Conservation (phyloP, 352 stramenopile genomes). For the Pythium volutum region DNA sequence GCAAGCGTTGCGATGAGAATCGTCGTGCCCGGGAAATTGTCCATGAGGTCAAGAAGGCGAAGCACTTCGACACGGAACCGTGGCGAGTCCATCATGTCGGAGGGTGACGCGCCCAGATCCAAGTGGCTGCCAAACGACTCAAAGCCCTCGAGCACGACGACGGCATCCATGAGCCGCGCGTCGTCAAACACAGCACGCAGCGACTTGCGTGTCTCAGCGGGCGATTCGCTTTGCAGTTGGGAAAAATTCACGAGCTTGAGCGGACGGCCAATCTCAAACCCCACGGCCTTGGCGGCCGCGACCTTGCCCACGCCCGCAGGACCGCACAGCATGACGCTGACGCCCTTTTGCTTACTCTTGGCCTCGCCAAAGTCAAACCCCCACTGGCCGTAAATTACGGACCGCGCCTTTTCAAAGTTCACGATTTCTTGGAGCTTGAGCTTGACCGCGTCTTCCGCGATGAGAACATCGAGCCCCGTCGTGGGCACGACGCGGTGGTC, state of each 20-base stretch:
- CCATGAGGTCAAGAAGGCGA: constrained; percentile 75
- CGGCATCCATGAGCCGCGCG: constrained; percentile 80
- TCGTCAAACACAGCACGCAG: constrained; percentile 84
- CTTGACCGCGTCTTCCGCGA: constrained; percentile 66
- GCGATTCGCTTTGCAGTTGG: constrained; percentile 72
- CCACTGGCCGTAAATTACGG: constrained; percentile 86
- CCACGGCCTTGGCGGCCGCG: constrained; percentile 69
- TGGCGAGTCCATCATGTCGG: constrained; percentile 66
- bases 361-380: constrained; percentile 79
- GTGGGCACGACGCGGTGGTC: constrained; percentile 82
- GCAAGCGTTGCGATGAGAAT: constrained; percentile 76
- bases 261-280: constrained; percentile 79
- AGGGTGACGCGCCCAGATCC: constrained; percentile 35
- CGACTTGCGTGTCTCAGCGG: constrained; percentile 68
- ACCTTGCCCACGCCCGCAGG: constrained; percentile 76
- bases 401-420: constrained; percentile 81
- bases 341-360: constrained; percentile 83
- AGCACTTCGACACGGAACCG: constrained; percentile 73
- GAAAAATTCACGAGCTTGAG: constrained; percentile 82
- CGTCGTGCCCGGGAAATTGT: constrained; percentile 74
- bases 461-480: constrained; percentile 66
- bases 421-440: constrained; percentile 65
- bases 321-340: constrained; percentile 71
- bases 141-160: constrained; percentile 85
- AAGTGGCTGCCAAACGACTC: constrained; percentile 82